Evolutionary conservation across 352 stramenopile species (phyloP).

Genomic region (Globisporangium acanthophoron): DNA sequence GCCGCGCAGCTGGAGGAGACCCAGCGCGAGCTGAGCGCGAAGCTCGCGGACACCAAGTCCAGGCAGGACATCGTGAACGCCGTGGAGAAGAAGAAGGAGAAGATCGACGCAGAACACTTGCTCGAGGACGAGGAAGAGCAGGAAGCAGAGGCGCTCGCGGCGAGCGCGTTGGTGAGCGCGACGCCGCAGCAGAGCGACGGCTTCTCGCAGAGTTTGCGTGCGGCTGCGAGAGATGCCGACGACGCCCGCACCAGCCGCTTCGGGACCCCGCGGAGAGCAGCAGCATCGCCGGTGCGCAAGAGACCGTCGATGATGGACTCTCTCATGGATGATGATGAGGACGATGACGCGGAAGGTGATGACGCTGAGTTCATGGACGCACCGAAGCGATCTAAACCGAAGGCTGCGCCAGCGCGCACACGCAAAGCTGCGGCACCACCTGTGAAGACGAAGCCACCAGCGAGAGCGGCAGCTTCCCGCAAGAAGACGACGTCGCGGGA

Average conservation of each 20-base stretch:
- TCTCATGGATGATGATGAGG: constrained; percentile 11
- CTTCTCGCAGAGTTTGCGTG: constrained; percentile 18
- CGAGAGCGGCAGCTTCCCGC: constrained; percentile 3
- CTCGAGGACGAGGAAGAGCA: constrained; percentile 40
- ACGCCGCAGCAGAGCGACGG: constrained; percentile 9
- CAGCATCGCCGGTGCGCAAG: not conserved
- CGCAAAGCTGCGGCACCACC: constrained; percentile 10
- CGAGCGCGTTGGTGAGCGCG: not conserved
- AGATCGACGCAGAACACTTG: constrained; percentile 41
- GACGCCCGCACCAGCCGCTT: constrained; percentile 19
- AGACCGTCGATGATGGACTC: constrained; percentile 6
- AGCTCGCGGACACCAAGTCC: constrained; percentile 38
- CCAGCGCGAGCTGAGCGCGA: constrained; percentile 51
- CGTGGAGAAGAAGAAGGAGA: constrained; percentile 68
- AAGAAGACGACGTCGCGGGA: constrained; percentile 23
- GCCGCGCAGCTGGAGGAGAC: constrained; percentile 61
- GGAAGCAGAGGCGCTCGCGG: constrained; percentile 17
- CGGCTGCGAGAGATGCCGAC: constrained; percentile 1
- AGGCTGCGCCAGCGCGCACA: constrained; percentile 16
- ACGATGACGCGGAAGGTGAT: constrained; percentile 8
- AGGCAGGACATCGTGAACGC: constrained; percentile 55
- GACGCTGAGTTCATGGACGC: constrained; percentile 6
- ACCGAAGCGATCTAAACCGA: constrained; percentile 1
- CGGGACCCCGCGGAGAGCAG: constrained; percentile 14
- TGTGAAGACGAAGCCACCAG: constrained; percentile 3